Conservation (phyloP, 2,329 filamentous ascomycete species). For the Botryotinia narcissicola region DNA sequence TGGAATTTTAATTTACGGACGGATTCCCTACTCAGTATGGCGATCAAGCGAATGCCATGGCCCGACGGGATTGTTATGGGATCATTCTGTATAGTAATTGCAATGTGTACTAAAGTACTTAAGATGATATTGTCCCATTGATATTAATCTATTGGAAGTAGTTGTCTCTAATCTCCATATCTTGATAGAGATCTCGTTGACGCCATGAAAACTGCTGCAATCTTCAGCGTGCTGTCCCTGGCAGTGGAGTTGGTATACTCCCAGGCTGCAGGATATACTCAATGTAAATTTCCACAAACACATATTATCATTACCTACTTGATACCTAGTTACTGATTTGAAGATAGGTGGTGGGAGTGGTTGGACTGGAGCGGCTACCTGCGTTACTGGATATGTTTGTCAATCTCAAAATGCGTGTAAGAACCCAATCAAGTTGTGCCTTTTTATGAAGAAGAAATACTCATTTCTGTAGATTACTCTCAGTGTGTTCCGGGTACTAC, state of each 20-base stretch:
- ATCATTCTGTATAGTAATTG: neutral
- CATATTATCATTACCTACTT: neutral
- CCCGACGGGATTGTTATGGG: neutral
- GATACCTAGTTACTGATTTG: neutral
- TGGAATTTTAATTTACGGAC: neutral
- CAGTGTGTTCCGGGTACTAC: conserved; percentile 22
- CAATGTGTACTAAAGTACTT: conserved; percentile 1
- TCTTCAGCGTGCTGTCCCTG: conserved; percentile 10
- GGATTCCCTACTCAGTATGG: neutral
- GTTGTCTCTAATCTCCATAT: neutral
- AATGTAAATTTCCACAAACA: conserved; percentile 15
- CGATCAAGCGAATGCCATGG: neutral
- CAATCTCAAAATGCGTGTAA: conserved; percentile 19
- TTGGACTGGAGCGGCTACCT: conserved; percentile 17
- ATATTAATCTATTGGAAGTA: neutral
- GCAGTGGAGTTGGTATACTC: conserved; percentile 18
- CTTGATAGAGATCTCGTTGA: neutral
- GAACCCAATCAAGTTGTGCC: neutral
- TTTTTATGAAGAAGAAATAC: neutral
- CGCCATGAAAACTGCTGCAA: conserved; percentile 7
- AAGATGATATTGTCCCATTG: neutral
- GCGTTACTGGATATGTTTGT: conserved; percentile 18
- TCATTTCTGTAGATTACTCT: conserved; percentile 19
- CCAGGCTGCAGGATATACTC: conserved; percentile 12
- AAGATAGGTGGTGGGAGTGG: conserved; percentile 9